Evolutionary conservation across 768 basidiomycete species (phyloP).

Genomic region (Pholiota microspora): DNA sequence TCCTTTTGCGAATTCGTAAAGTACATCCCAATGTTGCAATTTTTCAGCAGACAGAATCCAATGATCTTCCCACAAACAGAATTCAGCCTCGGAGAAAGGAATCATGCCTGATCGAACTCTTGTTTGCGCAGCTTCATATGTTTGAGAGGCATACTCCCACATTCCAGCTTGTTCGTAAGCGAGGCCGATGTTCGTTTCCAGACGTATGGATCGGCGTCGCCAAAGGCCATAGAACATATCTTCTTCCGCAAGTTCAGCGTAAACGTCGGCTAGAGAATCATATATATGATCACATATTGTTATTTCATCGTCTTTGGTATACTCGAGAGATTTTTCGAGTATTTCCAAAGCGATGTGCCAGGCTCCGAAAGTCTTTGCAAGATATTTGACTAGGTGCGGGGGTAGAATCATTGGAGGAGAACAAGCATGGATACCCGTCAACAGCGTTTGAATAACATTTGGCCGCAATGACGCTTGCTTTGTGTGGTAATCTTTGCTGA

Average conservation of each 20-base stretch:
- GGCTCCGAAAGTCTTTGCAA: conserved; percentile 94
- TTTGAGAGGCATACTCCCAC: conserved; percentile 89
- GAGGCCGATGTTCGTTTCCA: conserved; percentile 85
- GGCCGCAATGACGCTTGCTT: conserved; percentile 87
- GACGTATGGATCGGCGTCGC: conserved; percentile 84
- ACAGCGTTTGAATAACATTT: conserved; percentile 89
- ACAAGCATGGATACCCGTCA: conserved; percentile 83
- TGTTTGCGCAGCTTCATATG: conserved; percentile 89
- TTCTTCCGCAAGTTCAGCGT: conserved; percentile 93
- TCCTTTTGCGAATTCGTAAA: conserved; percentile 84
- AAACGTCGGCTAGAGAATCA: conserved; percentile 92
- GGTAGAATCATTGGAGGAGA: conserved; percentile 86
- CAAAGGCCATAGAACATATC: conserved; percentile 97
- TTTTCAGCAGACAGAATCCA: conserved; percentile 97
- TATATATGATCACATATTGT: conserved; percentile 78
- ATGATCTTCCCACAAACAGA: conserved; percentile 98
- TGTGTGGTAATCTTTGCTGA: conserved; percentile 92
- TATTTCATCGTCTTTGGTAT: conserved; percentile 77
- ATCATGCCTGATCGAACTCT: conserved; percentile 79
- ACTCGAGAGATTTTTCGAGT: conserved; percentile 75
- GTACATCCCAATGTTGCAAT: conserved; percentile 95
- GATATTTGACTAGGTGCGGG: conserved; percentile 92
- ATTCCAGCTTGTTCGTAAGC: conserved; percentile 95
- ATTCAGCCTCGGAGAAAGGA: conserved; percentile 92
- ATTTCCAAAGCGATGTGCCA: conserved; percentile 92